Percentiles rank a stretch among this genome's conserved stretches.
These are phyloP conservation scores for Yamadazyma siamensis DNA, from an alignment of 1,139 yeast species.

Conservation along the genomic window DNA sequence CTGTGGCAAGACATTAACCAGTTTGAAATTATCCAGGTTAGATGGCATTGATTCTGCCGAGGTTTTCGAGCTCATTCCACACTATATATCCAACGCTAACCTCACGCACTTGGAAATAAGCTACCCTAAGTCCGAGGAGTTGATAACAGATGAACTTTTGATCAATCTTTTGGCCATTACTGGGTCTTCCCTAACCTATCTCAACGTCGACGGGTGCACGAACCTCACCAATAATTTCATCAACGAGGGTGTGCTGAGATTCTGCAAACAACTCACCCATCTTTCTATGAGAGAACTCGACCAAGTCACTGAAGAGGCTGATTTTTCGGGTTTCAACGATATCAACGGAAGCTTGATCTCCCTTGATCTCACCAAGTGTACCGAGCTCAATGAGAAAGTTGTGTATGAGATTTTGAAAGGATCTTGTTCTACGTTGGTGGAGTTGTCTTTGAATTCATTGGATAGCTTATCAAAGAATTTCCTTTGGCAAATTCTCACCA, in stretches of 20 bases:
- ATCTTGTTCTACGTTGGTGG: constrained; percentile 63
- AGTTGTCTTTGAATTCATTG: constrained; percentile 68
- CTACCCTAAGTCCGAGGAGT: constrained; percentile 61
- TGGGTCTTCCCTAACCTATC: constrained; percentile 56
- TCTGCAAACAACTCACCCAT: constrained; percentile 51
- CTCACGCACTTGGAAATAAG: constrained; percentile 63
- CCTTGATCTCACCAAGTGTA: constrained; percentile 66
- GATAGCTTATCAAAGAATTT: constrained; percentile 51
- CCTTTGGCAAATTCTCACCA: constrained; percentile 40
- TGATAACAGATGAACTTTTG: constrained; percentile 69
- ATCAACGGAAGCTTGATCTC: constrained; percentile 55
- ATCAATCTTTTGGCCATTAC: constrained; percentile 60
- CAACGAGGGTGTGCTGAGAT: constrained; percentile 55
- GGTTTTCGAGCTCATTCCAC: constrained; percentile 63
- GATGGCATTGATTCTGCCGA: constrained; percentile 64
- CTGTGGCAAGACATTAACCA: constrained; percentile 54
- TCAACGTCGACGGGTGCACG: constrained; percentile 71
- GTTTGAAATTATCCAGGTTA: constrained; percentile 53
- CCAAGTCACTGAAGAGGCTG: constrained; percentile 64
- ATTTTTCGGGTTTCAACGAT: constrained; percentile 38
- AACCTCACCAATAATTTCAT: constrained; percentile 65
- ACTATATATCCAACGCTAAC: constrained; percentile 44
- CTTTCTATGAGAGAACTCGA: constrained; percentile 55
- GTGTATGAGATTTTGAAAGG: constrained; percentile 60
- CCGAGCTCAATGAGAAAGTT: constrained; percentile 59